These are phyloP conservation scores for Lasiosphaeriaceae sp. DNA, from an alignment of 495 filamentous ascomycete genomes.

Conservation along the genomic window DNA sequence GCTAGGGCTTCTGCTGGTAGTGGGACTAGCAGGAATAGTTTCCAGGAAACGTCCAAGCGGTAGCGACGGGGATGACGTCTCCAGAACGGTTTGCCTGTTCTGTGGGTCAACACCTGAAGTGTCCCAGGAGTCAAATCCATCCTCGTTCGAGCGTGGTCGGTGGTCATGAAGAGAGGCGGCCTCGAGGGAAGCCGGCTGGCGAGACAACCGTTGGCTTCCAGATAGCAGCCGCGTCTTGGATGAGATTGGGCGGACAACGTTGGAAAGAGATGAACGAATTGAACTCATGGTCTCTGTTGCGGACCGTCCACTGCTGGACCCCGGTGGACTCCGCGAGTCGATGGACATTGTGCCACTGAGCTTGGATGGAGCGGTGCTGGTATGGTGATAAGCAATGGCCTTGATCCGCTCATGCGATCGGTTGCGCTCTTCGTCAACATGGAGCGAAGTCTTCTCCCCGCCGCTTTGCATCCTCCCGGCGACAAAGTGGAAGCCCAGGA, in stretches of 20 bases:
- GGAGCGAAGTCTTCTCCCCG: conserved; percentile 17
- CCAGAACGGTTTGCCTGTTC: conserved; percentile 50
- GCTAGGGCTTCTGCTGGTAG: conserved; percentile 46
- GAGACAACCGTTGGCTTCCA: conserved; percentile 22
- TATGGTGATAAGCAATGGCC: conserved; percentile 44
- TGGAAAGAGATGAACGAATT: conserved; percentile 49
- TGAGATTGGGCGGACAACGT: conserved; percentile 46
- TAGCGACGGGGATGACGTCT: conserved; percentile 38
- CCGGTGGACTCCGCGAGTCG: conserved; percentile 32
- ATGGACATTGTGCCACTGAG: conserved; percentile 19
- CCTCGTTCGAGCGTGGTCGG: conserved; percentile 28
- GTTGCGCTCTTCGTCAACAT: conserved; percentile 27
- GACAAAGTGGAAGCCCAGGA: conserved; percentile 37
- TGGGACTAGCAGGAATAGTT: conserved; percentile 57
- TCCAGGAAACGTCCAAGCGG: conserved; percentile 44
- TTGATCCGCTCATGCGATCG: conserved; percentile 34
- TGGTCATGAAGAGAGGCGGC: conserved; percentile 29
- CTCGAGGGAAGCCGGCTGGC: conserved; percentile 35
- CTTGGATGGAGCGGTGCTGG: conserved; percentile 26
- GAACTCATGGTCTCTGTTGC: conserved; percentile 49
- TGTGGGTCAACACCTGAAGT: conserved; percentile 58
- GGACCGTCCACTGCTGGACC: conserved; percentile 39
- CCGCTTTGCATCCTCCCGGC: conserved; percentile 20
- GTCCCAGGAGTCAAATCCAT: conserved; percentile 69
- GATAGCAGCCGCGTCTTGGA: conserved; percentile 46